Conservation (phyloP, 106 monocot genomes). For the Dioscorea dumetorum region DNA sequence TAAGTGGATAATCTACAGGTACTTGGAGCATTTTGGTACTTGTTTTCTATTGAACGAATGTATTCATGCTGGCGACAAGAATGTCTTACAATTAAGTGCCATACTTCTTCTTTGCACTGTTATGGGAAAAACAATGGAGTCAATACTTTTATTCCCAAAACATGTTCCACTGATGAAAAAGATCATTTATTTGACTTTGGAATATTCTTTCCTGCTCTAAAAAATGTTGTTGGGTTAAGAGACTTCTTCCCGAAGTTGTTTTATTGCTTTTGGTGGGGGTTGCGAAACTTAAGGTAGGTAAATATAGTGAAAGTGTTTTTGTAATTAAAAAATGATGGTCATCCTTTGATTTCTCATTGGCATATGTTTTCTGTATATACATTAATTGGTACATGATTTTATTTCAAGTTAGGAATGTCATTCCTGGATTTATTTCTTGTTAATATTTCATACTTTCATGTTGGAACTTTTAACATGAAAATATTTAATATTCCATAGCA, state of each 20-base stretch:
- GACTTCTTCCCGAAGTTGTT: constrained; percentile 65
- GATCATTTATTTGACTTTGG: constrained; percentile 52
- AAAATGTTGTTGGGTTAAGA: constrained; percentile 43
- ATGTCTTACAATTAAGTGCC: constrained; percentile 24
- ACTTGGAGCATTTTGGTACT: constrained; percentile 85
- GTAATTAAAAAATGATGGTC: too few species aligned
- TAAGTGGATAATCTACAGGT: constrained; percentile 29
- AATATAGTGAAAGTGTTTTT: too few species aligned
- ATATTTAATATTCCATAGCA: too few species aligned
- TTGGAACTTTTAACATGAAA: too few species aligned
- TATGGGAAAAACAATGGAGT: neutral
- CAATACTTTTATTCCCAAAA: constrained; percentile 14
- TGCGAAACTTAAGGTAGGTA: constrained; percentile 71
- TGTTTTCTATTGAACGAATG: constrained; percentile 74
- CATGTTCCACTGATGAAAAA: constrained; percentile 30
- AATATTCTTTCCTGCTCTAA: constrained; percentile 53
- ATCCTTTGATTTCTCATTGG: too few species aligned
- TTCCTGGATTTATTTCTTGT: too few species aligned
- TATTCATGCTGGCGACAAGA: constrained; percentile 63
- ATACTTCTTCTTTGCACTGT: constrained; percentile 44
- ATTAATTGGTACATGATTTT: too few species aligned
- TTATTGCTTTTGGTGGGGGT: constrained; percentile 95
- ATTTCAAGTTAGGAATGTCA: too few species aligned
- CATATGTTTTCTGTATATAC: too few species aligned
- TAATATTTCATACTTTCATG: too few species aligned